A percentile compares a stretch with the other conserved stretches of the same genome.
Conservation (phyloP, 331 rosid species). For the Stylosanthes scabra region DNA sequence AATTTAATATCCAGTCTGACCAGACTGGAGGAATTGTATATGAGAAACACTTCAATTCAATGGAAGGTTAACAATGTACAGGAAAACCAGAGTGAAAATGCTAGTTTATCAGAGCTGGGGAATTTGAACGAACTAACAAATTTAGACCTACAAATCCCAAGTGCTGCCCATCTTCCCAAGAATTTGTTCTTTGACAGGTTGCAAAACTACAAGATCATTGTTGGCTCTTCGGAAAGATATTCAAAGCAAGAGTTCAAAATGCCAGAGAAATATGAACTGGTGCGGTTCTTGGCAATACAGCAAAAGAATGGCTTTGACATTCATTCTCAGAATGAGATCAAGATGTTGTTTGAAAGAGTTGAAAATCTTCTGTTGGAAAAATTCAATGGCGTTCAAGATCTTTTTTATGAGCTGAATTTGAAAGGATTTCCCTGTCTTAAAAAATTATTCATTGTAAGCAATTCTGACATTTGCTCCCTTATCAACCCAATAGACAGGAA, state of each 20-base stretch:
- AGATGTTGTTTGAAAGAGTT: constrained; percentile 40
- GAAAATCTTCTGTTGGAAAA: constrained; percentile 44
- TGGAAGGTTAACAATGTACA: constrained; percentile 30
- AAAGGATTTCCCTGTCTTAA: constrained; percentile 46
- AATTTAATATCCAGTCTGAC: constrained; percentile 35
- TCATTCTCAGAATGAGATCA: constrained; percentile 30
- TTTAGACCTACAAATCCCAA: constrained; percentile 24
- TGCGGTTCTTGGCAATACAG: constrained; percentile 33
- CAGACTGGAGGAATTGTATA: constrained; percentile 40
- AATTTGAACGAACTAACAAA: constrained; percentile 4
- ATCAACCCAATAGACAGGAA: background rate
- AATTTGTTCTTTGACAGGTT: constrained; percentile 30
- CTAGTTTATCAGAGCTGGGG: constrained; percentile 36
- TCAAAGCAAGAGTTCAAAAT: background rate
- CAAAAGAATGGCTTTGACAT: constrained; percentile 19
- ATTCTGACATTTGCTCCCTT: constrained; percentile 32
- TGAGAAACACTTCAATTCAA: constrained; percentile 17
- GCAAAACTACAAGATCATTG: constrained; percentile 16
- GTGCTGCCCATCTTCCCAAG: background rate
- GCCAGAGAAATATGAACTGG: background rate
- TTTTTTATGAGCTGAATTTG: constrained; percentile 34
- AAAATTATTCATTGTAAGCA: constrained; percentile 28
- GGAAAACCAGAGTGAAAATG: background rate
- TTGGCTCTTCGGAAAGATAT: background rate
- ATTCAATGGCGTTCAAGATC: constrained; percentile 2